A percentile compares a stretch with the other conserved stretches of the same genome.
Evolutionary conservation across 495 filamentous ascomycete genomes (phyloP).

Genomic region (Evernia prunastri): DNA sequence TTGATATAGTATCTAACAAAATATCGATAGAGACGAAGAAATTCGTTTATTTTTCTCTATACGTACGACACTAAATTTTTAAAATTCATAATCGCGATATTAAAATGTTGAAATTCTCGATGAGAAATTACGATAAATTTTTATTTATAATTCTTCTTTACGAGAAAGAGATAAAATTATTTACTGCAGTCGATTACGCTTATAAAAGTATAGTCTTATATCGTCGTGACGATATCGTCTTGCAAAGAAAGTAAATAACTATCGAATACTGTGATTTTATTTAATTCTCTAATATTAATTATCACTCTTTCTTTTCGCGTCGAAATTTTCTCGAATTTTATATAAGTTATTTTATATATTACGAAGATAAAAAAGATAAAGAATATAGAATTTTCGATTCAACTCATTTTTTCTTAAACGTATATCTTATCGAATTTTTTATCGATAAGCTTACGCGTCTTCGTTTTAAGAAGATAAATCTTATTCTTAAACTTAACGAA

Average conservation of each 20-base stretch:
- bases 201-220: constrained; percentile 5
- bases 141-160: too few species aligned
- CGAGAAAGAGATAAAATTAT: too few species aligned
- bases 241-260: not conserved
- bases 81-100: too few species aligned
- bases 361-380: constrained; percentile 1
- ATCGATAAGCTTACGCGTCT: not conserved
- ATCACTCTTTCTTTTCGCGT: not conserved
- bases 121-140: too few species aligned
- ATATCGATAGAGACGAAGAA: too few species aligned
- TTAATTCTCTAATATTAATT: constrained; percentile 3
- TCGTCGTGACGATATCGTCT: not conserved
- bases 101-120: too few species aligned
- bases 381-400: not conserved
- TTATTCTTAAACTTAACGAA: not conserved
- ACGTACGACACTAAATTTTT: too few species aligned
- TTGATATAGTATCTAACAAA: too few species aligned
- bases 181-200: too few species aligned
- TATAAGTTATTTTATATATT: not conserved
- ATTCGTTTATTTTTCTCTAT: too few species aligned
- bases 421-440: constrained; percentile 10
- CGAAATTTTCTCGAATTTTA: not conserved
- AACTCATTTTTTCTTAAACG: not conserved
- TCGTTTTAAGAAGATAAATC: not conserved
- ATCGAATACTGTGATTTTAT: constrained; percentile 6